Evolutionary conservation across 768 basidiomycete species (phyloP), one percentile per base, ranked within the genome.

Genomic region (Leucocoprinus leucothites): DNA sequence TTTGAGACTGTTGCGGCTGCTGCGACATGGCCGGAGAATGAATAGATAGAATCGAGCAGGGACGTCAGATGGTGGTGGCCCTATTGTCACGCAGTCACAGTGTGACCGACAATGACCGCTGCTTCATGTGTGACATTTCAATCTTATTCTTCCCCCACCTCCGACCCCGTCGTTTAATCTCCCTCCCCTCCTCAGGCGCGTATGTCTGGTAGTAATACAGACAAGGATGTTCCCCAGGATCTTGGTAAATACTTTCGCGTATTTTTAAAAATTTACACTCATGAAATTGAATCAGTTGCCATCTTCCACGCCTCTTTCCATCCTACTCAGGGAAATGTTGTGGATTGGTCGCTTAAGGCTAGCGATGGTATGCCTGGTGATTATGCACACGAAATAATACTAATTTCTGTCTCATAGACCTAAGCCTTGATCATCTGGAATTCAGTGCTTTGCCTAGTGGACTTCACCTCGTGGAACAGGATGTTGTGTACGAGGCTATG

Each of bases 221-320:
- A 25, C 2, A 26, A 49, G 14, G 47, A 35, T 11, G 40, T 22
- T 28, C 57, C 57, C n/a, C 51, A 50, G n/a, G 57, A 58, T 41
- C 47, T 58, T 18, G 57, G 57, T 54, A 44, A n/a, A 22, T 14
- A 16, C n/a, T 3, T n/a, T 21, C 18, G 3, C 9, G 3, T 7
- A n/a, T 2, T 44, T 25, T 3, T 34, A 7, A 25, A 21, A 14
- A 2, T 46, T n/a, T 26, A 41, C 47, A 25, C 40, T 56, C 19
- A 46, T n/a, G 7, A 28, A 38, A n/a, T 41, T 55, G 40, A 45
- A 19, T n/a, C 61, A 91, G 90, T 89, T 64, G 87, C 89, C 9
- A 86, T 91, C 65, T 92, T 91, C 58, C 89, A 92, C 69, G 78
- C 85, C 16, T 89, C 89, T 5, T 93, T 93, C 63, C 91, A 93